Evolutionary conservation across 768 basidiomycete species (phyloP).

Genomic region (Tricholoma sp.): DNA sequence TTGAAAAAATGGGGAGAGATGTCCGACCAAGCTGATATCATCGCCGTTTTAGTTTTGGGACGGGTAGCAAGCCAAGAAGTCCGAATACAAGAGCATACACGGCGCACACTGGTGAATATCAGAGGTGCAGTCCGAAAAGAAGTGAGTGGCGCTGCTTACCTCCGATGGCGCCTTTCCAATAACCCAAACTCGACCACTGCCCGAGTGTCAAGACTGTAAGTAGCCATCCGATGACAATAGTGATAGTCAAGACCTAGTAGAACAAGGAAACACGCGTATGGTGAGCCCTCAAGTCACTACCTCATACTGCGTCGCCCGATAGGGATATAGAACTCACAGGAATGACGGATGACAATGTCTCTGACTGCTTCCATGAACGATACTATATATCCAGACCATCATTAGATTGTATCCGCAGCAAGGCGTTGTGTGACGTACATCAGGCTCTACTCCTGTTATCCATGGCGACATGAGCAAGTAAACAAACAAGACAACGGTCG

Average conservation of each 20-base stretch:
- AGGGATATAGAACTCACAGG: conserved; percentile 38
- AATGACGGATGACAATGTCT: conserved; percentile 61
- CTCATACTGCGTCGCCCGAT: no score
- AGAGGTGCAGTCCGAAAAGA: conserved; percentile 1
- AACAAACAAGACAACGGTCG: conserved; percentile 67
- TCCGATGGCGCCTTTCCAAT: conserved; percentile 55
- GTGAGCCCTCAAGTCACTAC: not conserved
- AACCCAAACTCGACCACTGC: conserved; percentile 64
- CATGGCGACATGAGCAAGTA: conserved; percentile 68
- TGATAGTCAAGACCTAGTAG: conserved; percentile 51
- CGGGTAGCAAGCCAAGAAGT: conserved; percentile 67
- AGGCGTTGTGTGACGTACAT: conserved; percentile 41
- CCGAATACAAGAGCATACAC: conserved; percentile 69
- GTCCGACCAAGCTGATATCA: conserved; percentile 9
- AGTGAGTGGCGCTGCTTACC: conserved; percentile 34
- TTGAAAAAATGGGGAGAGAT: not conserved
- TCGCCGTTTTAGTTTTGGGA: conserved; percentile 42
- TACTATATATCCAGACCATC: conserved; percentile 39
- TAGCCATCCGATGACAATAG: conserved; percentile 69
- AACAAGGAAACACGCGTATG: not conserved
- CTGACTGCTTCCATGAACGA: conserved; percentile 68
- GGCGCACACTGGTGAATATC: conserved; percentile 47
- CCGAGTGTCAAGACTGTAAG: conserved; percentile 56
- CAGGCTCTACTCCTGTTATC: conserved; percentile 60
- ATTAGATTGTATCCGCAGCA: not conserved